Conservation (phyloP, 768 basidiomycete genomes). For the Rhizopogon salebrosus region DNA sequence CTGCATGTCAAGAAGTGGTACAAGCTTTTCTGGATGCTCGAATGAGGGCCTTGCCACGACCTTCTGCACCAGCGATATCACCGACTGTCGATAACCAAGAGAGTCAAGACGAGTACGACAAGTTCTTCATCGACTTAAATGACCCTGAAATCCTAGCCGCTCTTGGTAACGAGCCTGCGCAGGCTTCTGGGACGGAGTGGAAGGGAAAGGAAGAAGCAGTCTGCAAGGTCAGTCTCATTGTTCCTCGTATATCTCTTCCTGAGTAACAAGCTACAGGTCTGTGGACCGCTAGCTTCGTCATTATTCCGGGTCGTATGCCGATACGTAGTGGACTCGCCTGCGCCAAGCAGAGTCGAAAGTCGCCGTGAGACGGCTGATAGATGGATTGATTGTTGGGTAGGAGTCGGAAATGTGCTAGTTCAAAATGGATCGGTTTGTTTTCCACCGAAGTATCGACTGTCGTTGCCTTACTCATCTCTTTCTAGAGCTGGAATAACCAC, state of each 20-base stretch:
- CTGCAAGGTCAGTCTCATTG: slow-evolving; percentile 37
- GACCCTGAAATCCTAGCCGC: slow-evolving; percentile 58
- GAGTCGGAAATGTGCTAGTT: slow-evolving; percentile 59
- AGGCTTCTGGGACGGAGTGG: slow-evolving; percentile 20
- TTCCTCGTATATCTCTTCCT: background rate
- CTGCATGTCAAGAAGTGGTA: slow-evolving; percentile 54
- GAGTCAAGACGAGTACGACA: slow-evolving; percentile 73
- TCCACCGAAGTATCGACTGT: background rate
- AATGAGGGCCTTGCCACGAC: slow-evolving; percentile 38
- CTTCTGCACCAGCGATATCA: slow-evolving; percentile 26
- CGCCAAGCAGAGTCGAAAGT: slow-evolving; percentile 13
- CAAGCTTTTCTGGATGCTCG: slow-evolving; percentile 60
- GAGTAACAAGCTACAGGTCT: background rate
- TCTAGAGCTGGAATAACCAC: slow-evolving; percentile 59
- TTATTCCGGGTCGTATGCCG: slow-evolving; percentile 52
- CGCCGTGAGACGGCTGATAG: slow-evolving; percentile 37
- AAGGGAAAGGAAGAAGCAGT: slow-evolving; percentile 43
- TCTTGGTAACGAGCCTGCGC: slow-evolving; percentile 34
- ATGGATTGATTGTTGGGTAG: slow-evolving; percentile 72
- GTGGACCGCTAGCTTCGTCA: slow-evolving; percentile 37
- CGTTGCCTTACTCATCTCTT: background rate
- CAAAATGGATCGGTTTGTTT: slow-evolving; percentile 31
- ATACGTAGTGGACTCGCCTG: slow-evolving; percentile 34
- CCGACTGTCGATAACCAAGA: slow-evolving; percentile 47
- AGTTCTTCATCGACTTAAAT: slow-evolving; percentile 51